phyloP scores from a whole-genome alignment of 2,329 filamentous ascomycete genomes.

The Penicillium brasilianum region DNA sequence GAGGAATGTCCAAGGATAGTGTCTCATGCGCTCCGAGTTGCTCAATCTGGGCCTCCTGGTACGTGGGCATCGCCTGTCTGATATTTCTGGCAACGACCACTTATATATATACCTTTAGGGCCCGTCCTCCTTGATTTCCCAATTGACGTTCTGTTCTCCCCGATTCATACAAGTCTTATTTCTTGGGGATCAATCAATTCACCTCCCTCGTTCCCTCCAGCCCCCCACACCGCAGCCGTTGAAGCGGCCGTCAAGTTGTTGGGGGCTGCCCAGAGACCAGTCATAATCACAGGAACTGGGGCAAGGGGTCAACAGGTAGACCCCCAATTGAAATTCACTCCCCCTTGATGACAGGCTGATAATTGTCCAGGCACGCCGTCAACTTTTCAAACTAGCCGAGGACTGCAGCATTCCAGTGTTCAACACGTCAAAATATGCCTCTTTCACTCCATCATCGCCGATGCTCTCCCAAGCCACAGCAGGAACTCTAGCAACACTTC shows the following conservation, averaged over 20 bases:
- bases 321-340: not conserved
- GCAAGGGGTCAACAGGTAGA: conserved; percentile 24
- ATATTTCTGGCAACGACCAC: conserved; percentile 17
- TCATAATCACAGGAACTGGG: conserved; percentile 51
- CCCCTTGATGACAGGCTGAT: not conserved
- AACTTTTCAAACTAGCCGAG: conserved; percentile 42
- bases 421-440: conserved; percentile 38
- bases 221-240: conserved; percentile 44
- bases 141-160: conserved; percentile 46
- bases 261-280: conserved; percentile 44
- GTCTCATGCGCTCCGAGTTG: conserved; percentile 48
- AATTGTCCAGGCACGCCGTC: conserved; percentile 30
- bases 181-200: conserved; percentile 50
- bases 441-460: conserved; percentile 35
- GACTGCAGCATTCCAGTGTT: conserved; percentile 48
- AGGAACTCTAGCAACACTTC: conserved; percentile 40
- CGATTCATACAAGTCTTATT: conserved; percentile 44
- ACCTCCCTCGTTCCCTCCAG: conserved; percentile 40
- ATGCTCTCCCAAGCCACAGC: conserved; percentile 45
- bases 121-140: conserved; percentile 32
- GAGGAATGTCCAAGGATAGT: conserved; percentile 54
- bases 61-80: conserved; percentile 22
- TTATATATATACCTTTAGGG: conserved; percentile 6
- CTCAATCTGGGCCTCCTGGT: conserved; percentile 49
- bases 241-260: conserved; percentile 40